A percentile compares a stretch with the other conserved stretches of the same genome.
These are phyloP conservation scores for Cotoneaster glaucophyllus DNA, from an alignment of 306 rosid genomes.

Conservation along the genomic window DNA sequence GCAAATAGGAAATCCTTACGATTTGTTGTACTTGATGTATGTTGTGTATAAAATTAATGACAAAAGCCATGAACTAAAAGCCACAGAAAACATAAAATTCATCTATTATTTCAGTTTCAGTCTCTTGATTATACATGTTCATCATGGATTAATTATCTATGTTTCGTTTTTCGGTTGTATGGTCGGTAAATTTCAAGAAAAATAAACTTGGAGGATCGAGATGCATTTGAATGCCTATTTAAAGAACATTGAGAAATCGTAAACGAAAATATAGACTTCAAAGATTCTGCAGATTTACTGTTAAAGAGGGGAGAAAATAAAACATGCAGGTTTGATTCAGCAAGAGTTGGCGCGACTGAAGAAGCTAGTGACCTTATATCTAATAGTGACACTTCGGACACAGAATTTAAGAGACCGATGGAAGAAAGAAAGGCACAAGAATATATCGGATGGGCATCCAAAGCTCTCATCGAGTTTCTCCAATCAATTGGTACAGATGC, in stretches of 20 bases:
- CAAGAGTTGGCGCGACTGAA: neutral
- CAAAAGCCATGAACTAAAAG: neutral
- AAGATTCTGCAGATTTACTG: constrained; percentile 9
- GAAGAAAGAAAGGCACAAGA: constrained; percentile 22
- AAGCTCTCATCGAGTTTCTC: constrained; percentile 55
- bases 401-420: neutral
- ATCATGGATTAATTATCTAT: neutral
- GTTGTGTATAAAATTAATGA: neutral
- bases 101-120: neutral
- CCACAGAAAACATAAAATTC: neutral
- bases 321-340: neutral
- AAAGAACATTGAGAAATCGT: constrained; percentile 72
- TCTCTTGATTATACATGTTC: neutral
- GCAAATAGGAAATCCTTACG: neutral
- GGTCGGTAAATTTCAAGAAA: constrained; percentile 37
- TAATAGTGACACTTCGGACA: constrained; percentile 7
- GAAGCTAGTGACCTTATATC: constrained; percentile 12
- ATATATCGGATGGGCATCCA: constrained; percentile 55
- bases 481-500: constrained; percentile 41
- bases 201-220: constrained; percentile 41
- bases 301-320: constrained; percentile 12
- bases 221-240: constrained; percentile 59
- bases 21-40: neutral
- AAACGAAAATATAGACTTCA: constrained; percentile 39
- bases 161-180: neutral